Percentiles rank a stretch among this genome's conserved stretches.
These are phyloP conservation scores for Cryptosporidium xiaoi DNA, from an alignment of 169 alveolate species.

Conservation along the genomic window DNA sequence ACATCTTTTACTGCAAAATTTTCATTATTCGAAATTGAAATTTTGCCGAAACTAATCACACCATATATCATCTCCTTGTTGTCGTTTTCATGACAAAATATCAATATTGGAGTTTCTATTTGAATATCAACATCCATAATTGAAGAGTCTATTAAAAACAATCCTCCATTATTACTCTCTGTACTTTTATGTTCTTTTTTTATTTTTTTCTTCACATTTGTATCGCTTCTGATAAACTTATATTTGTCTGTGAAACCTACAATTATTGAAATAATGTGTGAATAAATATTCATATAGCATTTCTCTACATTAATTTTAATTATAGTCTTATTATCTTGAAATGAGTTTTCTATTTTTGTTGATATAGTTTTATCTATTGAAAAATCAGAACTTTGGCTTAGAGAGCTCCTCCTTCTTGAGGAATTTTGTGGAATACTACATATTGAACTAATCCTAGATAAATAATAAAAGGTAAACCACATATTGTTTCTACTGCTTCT, in stretches of 20 bases:
- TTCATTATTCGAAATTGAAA: constrained; percentile 53
- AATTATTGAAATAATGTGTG: constrained; percentile 23
- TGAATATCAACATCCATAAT: constrained; percentile 61
- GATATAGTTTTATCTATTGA: constrained; percentile 33
- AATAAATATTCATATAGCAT: constrained; percentile 50
- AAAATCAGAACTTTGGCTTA: constrained; percentile 42
- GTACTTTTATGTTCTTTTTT: neutral
- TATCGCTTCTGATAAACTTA: constrained; percentile 1
- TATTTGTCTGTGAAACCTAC: constrained; percentile 18
- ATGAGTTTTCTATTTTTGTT: constrained; percentile 3
- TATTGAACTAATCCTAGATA: constrained; percentile 8
- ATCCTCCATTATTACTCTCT: constrained; percentile 18
- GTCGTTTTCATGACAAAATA: constrained; percentile 32
- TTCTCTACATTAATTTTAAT: constrained; percentile 52
- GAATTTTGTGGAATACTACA: constrained; percentile 31
- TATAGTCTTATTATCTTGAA: constrained; percentile 10
- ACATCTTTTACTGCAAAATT: neutral
- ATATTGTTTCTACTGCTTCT: constrained; percentile 2
- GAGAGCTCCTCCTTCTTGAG: constrained; percentile 12
- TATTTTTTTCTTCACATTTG: neutral
- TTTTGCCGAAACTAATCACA: constrained; percentile 66
- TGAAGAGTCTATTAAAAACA: constrained; percentile 9
- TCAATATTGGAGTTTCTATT: constrained; percentile 67
- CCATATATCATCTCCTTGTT: constrained; percentile 17
- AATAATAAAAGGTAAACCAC: constrained; percentile 56